Evolutionary conservation across 2,329 filamentous ascomycete species (phyloP).

Genomic region (Triangularia verruculosa): DNA sequence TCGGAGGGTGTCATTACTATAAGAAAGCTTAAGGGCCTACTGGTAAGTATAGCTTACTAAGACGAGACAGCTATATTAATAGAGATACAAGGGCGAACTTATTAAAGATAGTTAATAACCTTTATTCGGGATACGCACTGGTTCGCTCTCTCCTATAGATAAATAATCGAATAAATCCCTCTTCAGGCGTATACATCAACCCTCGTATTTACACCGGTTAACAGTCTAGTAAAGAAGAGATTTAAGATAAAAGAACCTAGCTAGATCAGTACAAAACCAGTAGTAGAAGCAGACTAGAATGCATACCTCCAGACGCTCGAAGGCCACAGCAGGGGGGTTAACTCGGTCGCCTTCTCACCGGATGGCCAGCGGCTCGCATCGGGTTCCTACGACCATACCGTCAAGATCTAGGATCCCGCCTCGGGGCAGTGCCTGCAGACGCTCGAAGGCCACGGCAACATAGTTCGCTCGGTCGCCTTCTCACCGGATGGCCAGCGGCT

Average conservation of each 20-base stretch:
- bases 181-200: slow-evolving; percentile 24
- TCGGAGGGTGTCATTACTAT: slow-evolving; percentile 17
- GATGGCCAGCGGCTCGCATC: slow-evolving; percentile 13
- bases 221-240: slow-evolving; percentile 12
- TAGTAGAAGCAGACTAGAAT: slow-evolving; percentile 15
- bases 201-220: slow-evolving; percentile 20
- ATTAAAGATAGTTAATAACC: not conserved
- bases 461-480: slow-evolving; percentile 2
- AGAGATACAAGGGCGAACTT: slow-evolving; percentile 5
- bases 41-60: slow-evolving; percentile 10
- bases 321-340: slow-evolving; percentile 13
- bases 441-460: slow-evolving; percentile 3
- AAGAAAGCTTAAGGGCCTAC: slow-evolving; percentile 14
- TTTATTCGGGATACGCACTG: slow-evolving; percentile 19
- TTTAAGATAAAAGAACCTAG: slow-evolving; percentile 17
- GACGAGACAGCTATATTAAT: slow-evolving; percentile 1
- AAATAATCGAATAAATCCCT: slow-evolving; percentile 18
- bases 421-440: no score
- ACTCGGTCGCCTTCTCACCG: slow-evolving; percentile 15
- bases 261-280: slow-evolving; percentile 15
- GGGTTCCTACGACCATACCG: not conserved
- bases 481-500: slow-evolving; percentile 5
- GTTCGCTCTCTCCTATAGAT: slow-evolving; percentile 16
- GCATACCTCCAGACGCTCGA: slow-evolving; percentile 20
- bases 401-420: not conserved